Evolutionary conservation across 225 moss, liverwort and hornwort species (phyloP).

Genomic region (Pleurozium schreberi): DNA sequence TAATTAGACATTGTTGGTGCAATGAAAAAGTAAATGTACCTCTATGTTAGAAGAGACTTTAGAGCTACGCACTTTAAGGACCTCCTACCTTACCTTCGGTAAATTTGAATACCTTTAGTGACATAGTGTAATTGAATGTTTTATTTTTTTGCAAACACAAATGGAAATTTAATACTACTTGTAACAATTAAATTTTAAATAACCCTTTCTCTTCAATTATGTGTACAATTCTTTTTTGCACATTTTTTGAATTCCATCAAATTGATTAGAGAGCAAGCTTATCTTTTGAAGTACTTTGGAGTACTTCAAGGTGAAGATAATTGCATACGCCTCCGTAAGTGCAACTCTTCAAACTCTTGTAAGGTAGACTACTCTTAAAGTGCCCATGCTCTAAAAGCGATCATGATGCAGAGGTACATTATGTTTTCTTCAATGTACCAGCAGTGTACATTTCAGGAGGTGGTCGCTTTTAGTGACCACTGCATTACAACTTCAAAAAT

Average conservation of each 20-base stretch:
- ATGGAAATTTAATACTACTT: background rate
- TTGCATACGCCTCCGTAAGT: background rate
- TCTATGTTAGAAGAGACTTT: fast-evolving
- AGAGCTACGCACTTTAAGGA: fast-evolving
- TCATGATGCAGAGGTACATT: too few relatives aligned
- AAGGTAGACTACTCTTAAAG: too few relatives aligned
- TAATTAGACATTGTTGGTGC: background rate
- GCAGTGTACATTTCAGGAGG: too few relatives aligned
- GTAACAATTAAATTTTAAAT: too few relatives aligned
- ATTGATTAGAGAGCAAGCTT: too few relatives aligned
- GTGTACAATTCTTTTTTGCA: background rate
- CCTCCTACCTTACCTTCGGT: too few relatives aligned
- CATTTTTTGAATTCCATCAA: background rate
- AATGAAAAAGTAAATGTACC: background rate
- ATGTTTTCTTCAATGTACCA: too few relatives aligned
- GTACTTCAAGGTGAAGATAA: background rate
- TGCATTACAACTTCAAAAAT: too few relatives aligned
- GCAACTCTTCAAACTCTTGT: background rate
- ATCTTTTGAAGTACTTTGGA: background rate
- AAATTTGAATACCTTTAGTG: background rate
- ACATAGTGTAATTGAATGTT: fast-evolving
- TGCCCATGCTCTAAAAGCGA: too few relatives aligned
- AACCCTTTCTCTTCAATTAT: too few relatives aligned
- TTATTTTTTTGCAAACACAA: background rate
- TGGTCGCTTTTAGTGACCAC: too few relatives aligned